Evolutionary conservation across 129 eudicot species (phyloP).

Genomic region (Gnaphalium uliginosum): DNA sequence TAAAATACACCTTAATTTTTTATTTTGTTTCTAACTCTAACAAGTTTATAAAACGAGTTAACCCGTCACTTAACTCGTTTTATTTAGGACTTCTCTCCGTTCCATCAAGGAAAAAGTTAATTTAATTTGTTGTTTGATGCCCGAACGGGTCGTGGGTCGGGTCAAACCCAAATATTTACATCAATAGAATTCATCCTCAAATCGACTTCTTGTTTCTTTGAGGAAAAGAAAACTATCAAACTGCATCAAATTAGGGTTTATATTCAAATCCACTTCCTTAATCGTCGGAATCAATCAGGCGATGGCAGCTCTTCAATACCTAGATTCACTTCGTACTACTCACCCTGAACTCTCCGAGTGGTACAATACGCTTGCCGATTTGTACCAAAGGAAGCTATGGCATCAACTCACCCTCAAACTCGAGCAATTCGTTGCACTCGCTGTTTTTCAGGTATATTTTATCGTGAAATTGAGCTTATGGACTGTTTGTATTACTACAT

Average conservation of each 20-base stretch:
- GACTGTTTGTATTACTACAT: background rate
- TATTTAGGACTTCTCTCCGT: too few species aligned
- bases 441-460: slow-evolving; percentile 64
- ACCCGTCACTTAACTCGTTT: too few species aligned
- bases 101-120: too few species aligned
- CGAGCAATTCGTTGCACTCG: slow-evolving; percentile 77
- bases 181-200: slow-evolving; percentile 28
- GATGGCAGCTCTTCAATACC: slow-evolving; percentile 82
- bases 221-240: slow-evolving; percentile 31
- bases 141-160: slow-evolving; percentile 28
- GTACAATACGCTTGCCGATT: slow-evolving; percentile 78
- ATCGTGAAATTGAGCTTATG: slow-evolving; percentile 9
- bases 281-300: slow-evolving; percentile 20
- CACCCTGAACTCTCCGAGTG: slow-evolving; percentile 91
- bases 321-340: slow-evolving; percentile 59
- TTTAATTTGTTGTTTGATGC: background rate
- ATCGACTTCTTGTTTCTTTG: slow-evolving; percentile 30
- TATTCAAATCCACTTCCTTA: slow-evolving; percentile 23
- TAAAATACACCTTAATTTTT: too few species aligned
- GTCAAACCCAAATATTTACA: slow-evolving; percentile 9
- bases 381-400: slow-evolving; percentile 90
- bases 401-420: slow-evolving; percentile 91
- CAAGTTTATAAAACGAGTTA: too few species aligned
- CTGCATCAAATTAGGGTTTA: slow-evolving; percentile 36
- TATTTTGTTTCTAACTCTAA: too few species aligned